Conservation (phyloP, 345 rosid species). For the Excoecaria agallocha region DNA sequence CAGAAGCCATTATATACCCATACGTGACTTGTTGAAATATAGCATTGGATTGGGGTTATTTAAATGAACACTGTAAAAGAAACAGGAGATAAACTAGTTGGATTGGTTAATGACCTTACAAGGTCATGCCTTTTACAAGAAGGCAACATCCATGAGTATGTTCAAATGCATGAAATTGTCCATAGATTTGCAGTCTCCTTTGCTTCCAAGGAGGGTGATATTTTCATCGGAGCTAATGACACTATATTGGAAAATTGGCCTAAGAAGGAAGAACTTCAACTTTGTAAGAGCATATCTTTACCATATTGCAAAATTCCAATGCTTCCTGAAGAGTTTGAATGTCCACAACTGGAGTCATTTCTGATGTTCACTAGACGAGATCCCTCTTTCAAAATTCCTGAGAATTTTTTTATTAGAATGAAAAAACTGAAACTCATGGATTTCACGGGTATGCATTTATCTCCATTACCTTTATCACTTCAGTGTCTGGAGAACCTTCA, state of each 20-base stretch:
- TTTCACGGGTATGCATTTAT: background rate
- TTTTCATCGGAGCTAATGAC: constrained; percentile 3
- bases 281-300: constrained; percentile 5
- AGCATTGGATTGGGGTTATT: constrained; percentile 29
- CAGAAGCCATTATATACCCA: background rate
- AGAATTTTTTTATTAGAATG: constrained; percentile 10
- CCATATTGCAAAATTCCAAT: background rate
- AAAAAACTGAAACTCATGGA: constrained; percentile 29
- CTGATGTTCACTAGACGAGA: background rate
- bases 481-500: background rate
- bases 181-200: constrained; percentile 22
- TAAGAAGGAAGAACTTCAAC: background rate
- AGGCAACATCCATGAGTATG: background rate
- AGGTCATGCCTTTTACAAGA: constrained; percentile 25
- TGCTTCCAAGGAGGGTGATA: constrained; percentile 11
- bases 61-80: background rate
- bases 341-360: constrained; percentile 19
- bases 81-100: constrained; percentile 9
- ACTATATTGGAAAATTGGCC: constrained; percentile 6
- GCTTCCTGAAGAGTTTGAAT: constrained; percentile 19
- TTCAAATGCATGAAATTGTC: constrained; percentile 34
- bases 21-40: constrained; percentile 22
- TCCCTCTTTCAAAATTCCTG: background rate
- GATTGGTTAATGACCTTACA: constrained; percentile 26
- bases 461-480: constrained; percentile 3